Evolutionary conservation across 352 stramenopile genomes (phyloP), one percentile per base, ranked within the genome.

Genomic region (Globisporangium barbulae): DNA sequence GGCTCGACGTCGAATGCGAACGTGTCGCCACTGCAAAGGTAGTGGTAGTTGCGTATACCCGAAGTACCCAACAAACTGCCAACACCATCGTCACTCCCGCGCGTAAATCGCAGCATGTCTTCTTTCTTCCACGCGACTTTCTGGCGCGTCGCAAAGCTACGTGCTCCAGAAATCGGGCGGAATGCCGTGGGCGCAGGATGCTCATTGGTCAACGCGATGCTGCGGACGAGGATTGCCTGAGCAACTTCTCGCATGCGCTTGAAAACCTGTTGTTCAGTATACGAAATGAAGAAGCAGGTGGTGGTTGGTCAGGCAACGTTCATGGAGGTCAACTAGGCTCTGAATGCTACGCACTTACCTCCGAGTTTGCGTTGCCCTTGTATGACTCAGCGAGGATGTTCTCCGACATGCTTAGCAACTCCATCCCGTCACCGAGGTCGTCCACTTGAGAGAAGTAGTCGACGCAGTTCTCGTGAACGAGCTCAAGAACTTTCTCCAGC

Each of bases 391-490:
- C 66, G 10, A 93, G 52, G 59, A 89, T 75, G 30, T 70, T 77
- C 53, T 93, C 83, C 1, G 78, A 82, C 48, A 85, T 67, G 61
- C 87, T 96, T 67, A 96, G 83, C 5, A 90, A 39, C 15, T 88
- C 77, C 2, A 91, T 21, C n/a, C 85, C 83, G 33, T 78, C 62
- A 0, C 69, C 71, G 1, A 94, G 54, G 21, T 94, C 82, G 30
- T 90, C 85, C 25, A 96, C 80, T 68, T 90, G 69, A 0, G 85
- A 82, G 63, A 91, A 96, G 48, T 85, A 93, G 1, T 65, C 66
- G 42, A 81, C 66, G 33, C 75, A 88, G 65, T 96, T 96, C 30
- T 88, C 78, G 61, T 93, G 81, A 31, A 96, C 66, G 9, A 91
- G 74, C 33, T 81, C 78, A 41, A 93, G 63, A 5, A 89, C 68